Base-by-base conservation (phyloP, 176 grass and related monocot genomes). In the Luzula sylvatica region DNA sequence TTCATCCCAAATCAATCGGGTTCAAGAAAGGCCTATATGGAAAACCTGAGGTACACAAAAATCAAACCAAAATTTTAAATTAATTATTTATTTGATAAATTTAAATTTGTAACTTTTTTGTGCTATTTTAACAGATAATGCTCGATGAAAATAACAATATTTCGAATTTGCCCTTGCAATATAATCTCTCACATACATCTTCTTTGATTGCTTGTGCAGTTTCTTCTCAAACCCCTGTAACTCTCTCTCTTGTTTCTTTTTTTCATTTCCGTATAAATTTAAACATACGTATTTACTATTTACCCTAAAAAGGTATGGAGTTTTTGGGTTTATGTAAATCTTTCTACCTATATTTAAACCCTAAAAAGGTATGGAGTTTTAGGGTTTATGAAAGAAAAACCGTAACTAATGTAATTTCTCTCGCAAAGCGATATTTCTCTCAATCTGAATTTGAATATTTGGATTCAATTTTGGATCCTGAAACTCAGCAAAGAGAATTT, bases 1-100 rank as follows among this genome's bases (percentile, higher is more conserved):
- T 90, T 51, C 58, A 80, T 77, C 85, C 92, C 73, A 77, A 59
- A 73, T 79, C 72, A 42, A 82, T 96, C 71, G 71, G 79, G 59
- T 98, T 98, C 65, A 80, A 72, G 72, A 90, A 86, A 68, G 88
- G 80, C 46, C 67, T 72, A 77, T 82, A 82, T 77, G 92, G 92
- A 21, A 98, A 98, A 57, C 92, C 85, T 72, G 92, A 98, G 92
- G 85, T 87, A 90, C 66, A 49, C 0, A 53, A 64, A 55, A 14
- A 61, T 19, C 43, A 46, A 59, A 1, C 12, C 3, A 9, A 16
- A n/a, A 27, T 4, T 53, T 58, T 49, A 47, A 63, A 8, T 21
- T 1, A 13, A 73, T 65, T 67, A 47, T 14, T 69, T 76, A 7
- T 14, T 52, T 56, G 67, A 45, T 67, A n/a, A n/a, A n/a, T n/a